Conservation (phyloP, 805 yeast genomes). For the Kurtzmaniella cleridarum region DNA sequence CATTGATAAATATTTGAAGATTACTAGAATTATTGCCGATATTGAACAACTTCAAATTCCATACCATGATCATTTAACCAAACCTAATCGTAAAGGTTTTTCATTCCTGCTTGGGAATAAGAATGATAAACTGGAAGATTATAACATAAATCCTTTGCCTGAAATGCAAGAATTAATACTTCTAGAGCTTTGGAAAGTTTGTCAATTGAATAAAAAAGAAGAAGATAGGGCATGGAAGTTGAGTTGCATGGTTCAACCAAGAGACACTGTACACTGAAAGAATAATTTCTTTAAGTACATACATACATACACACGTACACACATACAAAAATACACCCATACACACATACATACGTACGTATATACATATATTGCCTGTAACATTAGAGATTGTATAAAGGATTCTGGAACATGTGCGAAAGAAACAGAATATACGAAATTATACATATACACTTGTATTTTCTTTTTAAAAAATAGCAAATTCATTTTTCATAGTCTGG, state of each 20-base stretch:
- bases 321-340: too few species aligned
- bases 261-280: slow-evolving; percentile 23
- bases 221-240: slow-evolving; percentile 70
- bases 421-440: too few species aligned
- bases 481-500: too few species aligned
- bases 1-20: slow-evolving; percentile 66
- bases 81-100: slow-evolving; percentile 15
- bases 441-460: background rate
- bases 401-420: too few species aligned
- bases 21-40: slow-evolving; percentile 61
- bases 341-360: too few species aligned
- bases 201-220: slow-evolving; percentile 53
- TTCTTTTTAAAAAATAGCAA: background rate
- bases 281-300: too few species aligned
- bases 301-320: too few species aligned
- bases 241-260: slow-evolving; percentile 56
- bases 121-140: slow-evolving; percentile 23
- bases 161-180: slow-evolving; percentile 54
- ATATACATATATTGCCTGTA: too few species aligned
- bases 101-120: slow-evolving; percentile 12
- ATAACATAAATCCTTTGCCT: slow-evolving; percentile 35
- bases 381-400: too few species aligned
- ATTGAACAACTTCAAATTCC: slow-evolving; percentile 65
- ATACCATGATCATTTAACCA: slow-evolving; percentile 28
- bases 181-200: slow-evolving; percentile 65